Evolutionary conservation across 148 eudicot genomes (phyloP).

Genomic region (Diospyros lotus): DNA sequence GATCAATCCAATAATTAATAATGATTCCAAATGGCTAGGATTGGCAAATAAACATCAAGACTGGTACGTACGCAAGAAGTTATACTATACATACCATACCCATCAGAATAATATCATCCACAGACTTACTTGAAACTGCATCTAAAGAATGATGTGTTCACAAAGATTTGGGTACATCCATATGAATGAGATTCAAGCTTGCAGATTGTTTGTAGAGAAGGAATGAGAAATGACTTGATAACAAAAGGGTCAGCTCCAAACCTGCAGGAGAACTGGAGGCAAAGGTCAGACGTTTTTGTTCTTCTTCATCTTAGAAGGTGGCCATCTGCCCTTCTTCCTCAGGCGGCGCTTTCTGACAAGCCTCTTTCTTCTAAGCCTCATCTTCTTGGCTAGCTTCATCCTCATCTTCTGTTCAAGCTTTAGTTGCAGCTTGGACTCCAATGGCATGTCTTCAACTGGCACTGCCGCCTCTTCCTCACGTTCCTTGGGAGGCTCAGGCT

Average conservation of each 20-base stretch:
- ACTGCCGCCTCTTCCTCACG: constrained; percentile 21
- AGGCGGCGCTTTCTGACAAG: constrained; percentile 68
- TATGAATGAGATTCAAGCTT: neutral
- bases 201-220: neutral
- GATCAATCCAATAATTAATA: too few relatives aligned
- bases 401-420: constrained; percentile 59
- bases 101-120: too few relatives aligned
- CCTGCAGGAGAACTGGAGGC: constrained; percentile 16
- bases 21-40: too few relatives aligned
- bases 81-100: too few relatives aligned
- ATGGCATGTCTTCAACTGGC: constrained; percentile 66
- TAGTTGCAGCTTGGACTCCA: constrained; percentile 73
- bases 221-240: neutral
- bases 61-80: too few relatives aligned
- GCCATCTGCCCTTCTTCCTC: constrained; percentile 98
- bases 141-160: neutral
- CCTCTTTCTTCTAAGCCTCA: constrained; percentile 68
- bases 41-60: too few relatives aligned
- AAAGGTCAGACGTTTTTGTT: constrained; percentile 66
- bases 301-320: constrained; percentile 96
- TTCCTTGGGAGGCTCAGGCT: too few relatives aligned
- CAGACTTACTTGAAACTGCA: neutral
- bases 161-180: constrained; percentile 7
- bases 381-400: constrained; percentile 86
- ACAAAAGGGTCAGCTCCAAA: constrained; percentile 7